These are phyloP conservation scores for Trichopus zeylanicus DNA, from an alignment of 116 monocot genomes.

Conservation along the genomic window DNA sequence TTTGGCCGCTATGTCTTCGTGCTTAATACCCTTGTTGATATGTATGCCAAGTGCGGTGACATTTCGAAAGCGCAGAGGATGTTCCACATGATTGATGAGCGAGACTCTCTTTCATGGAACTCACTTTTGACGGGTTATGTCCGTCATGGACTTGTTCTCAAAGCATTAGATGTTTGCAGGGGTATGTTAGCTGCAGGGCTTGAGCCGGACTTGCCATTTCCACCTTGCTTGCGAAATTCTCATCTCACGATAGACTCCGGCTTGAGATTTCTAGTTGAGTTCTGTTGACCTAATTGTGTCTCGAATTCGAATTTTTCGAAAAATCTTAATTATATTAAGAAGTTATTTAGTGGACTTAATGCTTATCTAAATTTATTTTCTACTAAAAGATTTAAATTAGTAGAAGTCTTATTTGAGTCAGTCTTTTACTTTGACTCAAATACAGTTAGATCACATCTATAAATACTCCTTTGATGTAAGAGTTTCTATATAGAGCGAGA, in stretches of 20 bases:
- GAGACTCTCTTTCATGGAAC: constrained; percentile 53
- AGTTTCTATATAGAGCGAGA: too few relatives aligned
- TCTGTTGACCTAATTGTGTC: too few relatives aligned
- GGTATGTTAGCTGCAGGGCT: constrained; percentile 27
- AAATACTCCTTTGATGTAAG: too few relatives aligned
- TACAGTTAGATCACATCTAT: too few relatives aligned
- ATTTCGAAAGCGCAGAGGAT: constrained; percentile 27
- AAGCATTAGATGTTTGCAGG: constrained; percentile 28
- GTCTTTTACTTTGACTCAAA: too few relatives aligned
- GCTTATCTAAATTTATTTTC: too few relatives aligned
- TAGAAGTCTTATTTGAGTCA: too few relatives aligned
- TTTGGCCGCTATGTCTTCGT: constrained; percentile 40
- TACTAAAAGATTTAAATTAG: too few relatives aligned
- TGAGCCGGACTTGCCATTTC: constrained; percentile 51
- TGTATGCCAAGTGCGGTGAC: constrained; percentile 87
- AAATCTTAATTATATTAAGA: too few relatives aligned
- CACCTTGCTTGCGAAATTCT: constrained; percentile 26
- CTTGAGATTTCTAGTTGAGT: constrained; percentile 63
- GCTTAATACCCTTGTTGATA: constrained; percentile 60
- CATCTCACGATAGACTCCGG: constrained; percentile 9
- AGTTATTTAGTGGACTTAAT: too few relatives aligned
- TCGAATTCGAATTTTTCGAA: too few relatives aligned
- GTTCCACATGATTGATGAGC: constrained; percentile 35
- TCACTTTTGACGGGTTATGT: constrained; percentile 54
- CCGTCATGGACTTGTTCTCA: constrained; percentile 38